Conservation (phyloP, 1,284 basidiomycete genomes). For the Ganoderma lucidum region DNA sequence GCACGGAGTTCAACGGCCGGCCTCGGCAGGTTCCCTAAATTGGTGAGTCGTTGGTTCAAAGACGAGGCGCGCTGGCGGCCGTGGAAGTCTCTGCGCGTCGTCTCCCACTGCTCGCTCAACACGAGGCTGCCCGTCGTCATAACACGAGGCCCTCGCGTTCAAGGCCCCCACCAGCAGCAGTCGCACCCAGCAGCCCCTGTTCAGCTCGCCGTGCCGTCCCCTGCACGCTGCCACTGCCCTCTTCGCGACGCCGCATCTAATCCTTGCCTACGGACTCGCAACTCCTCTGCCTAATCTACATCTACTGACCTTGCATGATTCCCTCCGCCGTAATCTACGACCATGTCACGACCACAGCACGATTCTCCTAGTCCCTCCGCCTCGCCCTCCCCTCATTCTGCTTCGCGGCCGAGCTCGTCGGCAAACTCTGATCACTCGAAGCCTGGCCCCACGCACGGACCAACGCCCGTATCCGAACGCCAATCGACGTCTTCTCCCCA, state of each 20-base stretch:
- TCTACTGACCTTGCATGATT: slow-evolving; percentile 40
- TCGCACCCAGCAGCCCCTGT: slow-evolving; percentile 40
- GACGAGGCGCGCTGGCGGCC: slow-evolving; percentile 18
- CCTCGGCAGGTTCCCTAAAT: slow-evolving; percentile 27
- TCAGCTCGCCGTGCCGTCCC: slow-evolving; percentile 38
- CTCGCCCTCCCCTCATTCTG: slow-evolving; percentile 40
- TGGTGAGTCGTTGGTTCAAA: slow-evolving; percentile 37
- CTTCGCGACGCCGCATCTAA: slow-evolving; percentile 39
- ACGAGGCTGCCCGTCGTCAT: slow-evolving; percentile 45
- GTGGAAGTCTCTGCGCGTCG: slow-evolving; percentile 33
- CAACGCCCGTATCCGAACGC: slow-evolving; percentile 33
- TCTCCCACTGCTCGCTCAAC: slow-evolving; percentile 38
- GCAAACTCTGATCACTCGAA: slow-evolving; percentile 33
- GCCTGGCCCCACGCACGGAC: slow-evolving; percentile 33
- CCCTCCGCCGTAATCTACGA: slow-evolving; percentile 38
- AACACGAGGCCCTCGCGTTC: slow-evolving; percentile 47
- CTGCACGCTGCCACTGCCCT: slow-evolving; percentile 34
- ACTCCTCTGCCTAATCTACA: slow-evolving; percentile 34
- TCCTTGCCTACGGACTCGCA: slow-evolving; percentile 34
- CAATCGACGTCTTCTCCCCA: slow-evolving; percentile 37
- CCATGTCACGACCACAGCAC: slow-evolving; percentile 45
- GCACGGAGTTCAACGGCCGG: slow-evolving; percentile 21
- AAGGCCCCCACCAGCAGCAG: slow-evolving; percentile 40
- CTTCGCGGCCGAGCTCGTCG: slow-evolving; percentile 38
- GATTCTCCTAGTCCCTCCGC: slow-evolving; percentile 37